Evolutionary conservation across 2,329 filamentous ascomycete genomes (phyloP).

Genomic region (Lecanicillium sp.): DNA sequence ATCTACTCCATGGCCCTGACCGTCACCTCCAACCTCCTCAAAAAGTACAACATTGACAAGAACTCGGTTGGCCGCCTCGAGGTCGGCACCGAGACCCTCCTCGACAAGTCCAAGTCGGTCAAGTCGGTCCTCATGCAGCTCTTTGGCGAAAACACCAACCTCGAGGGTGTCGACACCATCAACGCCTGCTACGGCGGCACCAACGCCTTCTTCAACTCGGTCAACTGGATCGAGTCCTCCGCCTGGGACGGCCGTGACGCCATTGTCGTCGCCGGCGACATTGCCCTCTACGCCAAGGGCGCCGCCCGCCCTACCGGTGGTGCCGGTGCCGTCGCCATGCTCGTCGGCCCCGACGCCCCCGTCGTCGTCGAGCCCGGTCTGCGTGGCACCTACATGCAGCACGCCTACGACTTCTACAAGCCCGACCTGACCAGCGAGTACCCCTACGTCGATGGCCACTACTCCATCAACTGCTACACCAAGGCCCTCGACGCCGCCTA

Average conservation of each 20-base stretch:
- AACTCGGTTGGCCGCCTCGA: conserved; percentile 73
- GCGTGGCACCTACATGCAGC: conserved; percentile 72
- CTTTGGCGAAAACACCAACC: conserved; percentile 74
- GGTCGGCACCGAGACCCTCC: conserved; percentile 77
- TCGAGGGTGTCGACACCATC: conserved; percentile 76
- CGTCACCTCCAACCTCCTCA: conserved; percentile 66
- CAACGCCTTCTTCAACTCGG: conserved; percentile 73
- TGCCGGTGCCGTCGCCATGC: conserved; percentile 70
- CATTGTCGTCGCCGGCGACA: conserved; percentile 74
- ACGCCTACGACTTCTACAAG: conserved; percentile 89
- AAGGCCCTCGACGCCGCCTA: conserved; percentile 76
- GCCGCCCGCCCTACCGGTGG: conserved; percentile 74
- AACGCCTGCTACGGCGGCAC: conserved; percentile 85
- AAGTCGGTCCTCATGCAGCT: conserved; percentile 86
- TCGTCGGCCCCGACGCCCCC: conserved; percentile 71
- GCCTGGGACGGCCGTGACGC: conserved; percentile 79
- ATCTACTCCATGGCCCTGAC: conserved; percentile 84
- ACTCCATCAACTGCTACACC: conserved; percentile 74
- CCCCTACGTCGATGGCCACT: conserved; percentile 77
- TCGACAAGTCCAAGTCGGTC: conserved; percentile 88
- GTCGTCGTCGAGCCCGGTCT: conserved; percentile 71
- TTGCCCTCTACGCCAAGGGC: conserved; percentile 79
- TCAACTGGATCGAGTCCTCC: conserved; percentile 84
- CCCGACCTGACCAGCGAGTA: conserved; percentile 82
- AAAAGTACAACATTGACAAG: conserved; percentile 76